A percentile compares a stretch with the other conserved stretches of the same genome.
Evolutionary conservation across 129 eudicot genomes (phyloP).

Genomic region (Flaveria linearis): DNA sequence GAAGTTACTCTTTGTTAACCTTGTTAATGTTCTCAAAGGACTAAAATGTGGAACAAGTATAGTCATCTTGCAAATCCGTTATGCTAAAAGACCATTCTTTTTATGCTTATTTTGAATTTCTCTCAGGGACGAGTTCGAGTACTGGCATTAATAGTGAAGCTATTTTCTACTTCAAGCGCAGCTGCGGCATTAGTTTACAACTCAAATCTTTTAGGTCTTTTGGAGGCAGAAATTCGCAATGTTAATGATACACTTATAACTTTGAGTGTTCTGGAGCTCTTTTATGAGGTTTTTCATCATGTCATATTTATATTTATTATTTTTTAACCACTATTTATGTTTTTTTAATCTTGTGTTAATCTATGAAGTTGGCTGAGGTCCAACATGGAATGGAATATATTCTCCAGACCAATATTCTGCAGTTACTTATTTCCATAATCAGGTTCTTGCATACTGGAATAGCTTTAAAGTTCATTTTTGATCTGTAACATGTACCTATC

Average conservation of each 20-base stretch:
- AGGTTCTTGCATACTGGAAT: slow-evolving; percentile 44
- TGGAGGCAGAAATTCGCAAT: slow-evolving; percentile 71
- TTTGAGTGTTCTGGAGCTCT: slow-evolving; percentile 77
- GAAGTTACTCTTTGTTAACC: not conserved
- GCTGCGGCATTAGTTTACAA: slow-evolving; percentile 76
- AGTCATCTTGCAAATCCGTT: slow-evolving; percentile 3
- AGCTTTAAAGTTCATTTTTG: not conserved
- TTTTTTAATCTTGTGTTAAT: slow-evolving; percentile 13
- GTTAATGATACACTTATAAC: slow-evolving; percentile 66
- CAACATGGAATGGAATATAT: slow-evolving; percentile 76
- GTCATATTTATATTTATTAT: not conserved
- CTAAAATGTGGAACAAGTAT: not conserved
- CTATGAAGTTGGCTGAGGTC: slow-evolving; percentile 72
- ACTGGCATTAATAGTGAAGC: slow-evolving; percentile 80
- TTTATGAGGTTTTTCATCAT: slow-evolving; percentile 59
- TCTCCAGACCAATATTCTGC: slow-evolving; percentile 65
- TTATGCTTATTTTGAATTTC: not conserved
- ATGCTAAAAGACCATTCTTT: slow-evolving; percentile 4
- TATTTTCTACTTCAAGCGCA: slow-evolving; percentile 75
- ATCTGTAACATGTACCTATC: slow-evolving; percentile 1
- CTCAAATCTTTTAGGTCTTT: slow-evolving; percentile 63
- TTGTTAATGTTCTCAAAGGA: not conserved
- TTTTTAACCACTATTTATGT: not conserved
- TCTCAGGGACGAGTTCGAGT: slow-evolving; percentile 85
- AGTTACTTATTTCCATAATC: slow-evolving; percentile 66